Evolutionary conservation across 2,329 filamentous ascomycete genomes (phyloP).

Genomic region (Penicillium sp.): DNA sequence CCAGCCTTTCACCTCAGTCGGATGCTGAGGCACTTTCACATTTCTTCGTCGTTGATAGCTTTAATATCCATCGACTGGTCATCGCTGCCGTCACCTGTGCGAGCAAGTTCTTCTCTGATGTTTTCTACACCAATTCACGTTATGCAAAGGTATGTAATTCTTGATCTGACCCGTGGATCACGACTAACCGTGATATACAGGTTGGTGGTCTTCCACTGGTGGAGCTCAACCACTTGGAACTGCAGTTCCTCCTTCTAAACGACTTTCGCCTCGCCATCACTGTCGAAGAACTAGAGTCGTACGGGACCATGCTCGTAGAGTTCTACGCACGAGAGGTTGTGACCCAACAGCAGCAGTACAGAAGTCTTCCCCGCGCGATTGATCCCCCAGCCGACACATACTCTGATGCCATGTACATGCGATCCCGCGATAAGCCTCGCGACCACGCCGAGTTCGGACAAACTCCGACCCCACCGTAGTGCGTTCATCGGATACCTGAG

Average conservation of each 20-base stretch:
- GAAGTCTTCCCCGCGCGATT: conserved; percentile 22
- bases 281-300: conserved; percentile 93
- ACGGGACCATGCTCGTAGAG: conserved; percentile 97
- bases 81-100: conserved; percentile 97
- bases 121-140: conserved; percentile 98
- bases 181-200: conserved; percentile 48
- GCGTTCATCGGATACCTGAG: background rate
- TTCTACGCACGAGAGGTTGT: conserved; percentile 94
- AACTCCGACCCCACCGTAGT: conserved; percentile 38
- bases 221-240: conserved; percentile 92
- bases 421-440: conserved; percentile 29
- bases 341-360: conserved; percentile 49
- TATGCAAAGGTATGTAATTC: conserved; percentile 81
- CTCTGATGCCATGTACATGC: conserved; percentile 38
- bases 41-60: conserved; percentile 95
- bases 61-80: conserved; percentile 95
- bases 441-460: conserved; percentile 30
- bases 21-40: conserved; percentile 60
- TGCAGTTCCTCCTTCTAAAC: conserved; percentile 93
- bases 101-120: conserved; percentile 98
- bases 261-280: conserved; percentile 92
- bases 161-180: background rate
- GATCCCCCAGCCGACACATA: conserved; percentile 19
- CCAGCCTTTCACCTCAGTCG: conserved; percentile 38
- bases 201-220: conserved; percentile 89